These are phyloP conservation scores for Starmerella sirachaensis DNA, from an alignment of 805 yeast species.

Conservation along the genomic window DNA sequence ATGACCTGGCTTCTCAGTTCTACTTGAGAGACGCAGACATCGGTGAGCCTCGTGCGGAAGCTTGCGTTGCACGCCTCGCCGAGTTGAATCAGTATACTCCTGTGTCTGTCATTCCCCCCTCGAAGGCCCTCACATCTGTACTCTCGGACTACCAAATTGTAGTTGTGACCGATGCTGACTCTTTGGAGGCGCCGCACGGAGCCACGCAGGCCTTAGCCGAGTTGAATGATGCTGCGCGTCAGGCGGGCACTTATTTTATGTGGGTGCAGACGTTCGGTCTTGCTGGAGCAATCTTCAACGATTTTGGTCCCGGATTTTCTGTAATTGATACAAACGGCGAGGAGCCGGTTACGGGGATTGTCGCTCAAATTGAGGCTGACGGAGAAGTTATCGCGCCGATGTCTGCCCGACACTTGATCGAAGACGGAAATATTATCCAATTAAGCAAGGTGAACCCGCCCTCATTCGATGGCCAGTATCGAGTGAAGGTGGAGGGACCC, in stretches of 20 bases:
- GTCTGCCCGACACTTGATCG: slow-evolving; percentile 83
- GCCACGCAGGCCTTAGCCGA: slow-evolving; percentile 56
- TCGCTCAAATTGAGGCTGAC: slow-evolving; percentile 73
- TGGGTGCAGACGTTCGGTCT: slow-evolving; percentile 75
- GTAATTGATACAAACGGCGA: slow-evolving; percentile 84
- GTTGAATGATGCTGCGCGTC: slow-evolving; percentile 66
- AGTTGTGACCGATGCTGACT: slow-evolving; percentile 64
- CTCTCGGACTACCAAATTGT: slow-evolving; percentile 60
- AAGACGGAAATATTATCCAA: slow-evolving; percentile 83
- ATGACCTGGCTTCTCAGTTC: slow-evolving; percentile 81
- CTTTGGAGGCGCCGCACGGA: slow-evolving; percentile 23
- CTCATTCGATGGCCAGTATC: slow-evolving; percentile 61
- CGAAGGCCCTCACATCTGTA: slow-evolving; percentile 37
- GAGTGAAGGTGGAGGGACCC: slow-evolving; percentile 84
- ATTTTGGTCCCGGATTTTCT: slow-evolving; percentile 71
- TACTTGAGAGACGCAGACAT: slow-evolving; percentile 60
- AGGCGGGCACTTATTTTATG: slow-evolving; percentile 62
- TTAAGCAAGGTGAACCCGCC: slow-evolving; percentile 77
- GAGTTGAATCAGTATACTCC: slow-evolving; percentile 91
- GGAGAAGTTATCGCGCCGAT: slow-evolving; percentile 92
- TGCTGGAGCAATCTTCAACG: slow-evolving; percentile 80
- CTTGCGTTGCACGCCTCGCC: slow-evolving; percentile 53
- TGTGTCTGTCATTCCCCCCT: slow-evolving; percentile 46
- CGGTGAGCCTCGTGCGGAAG: slow-evolving; percentile 66
- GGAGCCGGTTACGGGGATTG: slow-evolving; percentile 77